A percentile compares a stretch with the other conserved stretches of the same genome.
Conservation (phyloP, 2,329 filamentous ascomycete genomes). For the Penicillium sp. region DNA sequence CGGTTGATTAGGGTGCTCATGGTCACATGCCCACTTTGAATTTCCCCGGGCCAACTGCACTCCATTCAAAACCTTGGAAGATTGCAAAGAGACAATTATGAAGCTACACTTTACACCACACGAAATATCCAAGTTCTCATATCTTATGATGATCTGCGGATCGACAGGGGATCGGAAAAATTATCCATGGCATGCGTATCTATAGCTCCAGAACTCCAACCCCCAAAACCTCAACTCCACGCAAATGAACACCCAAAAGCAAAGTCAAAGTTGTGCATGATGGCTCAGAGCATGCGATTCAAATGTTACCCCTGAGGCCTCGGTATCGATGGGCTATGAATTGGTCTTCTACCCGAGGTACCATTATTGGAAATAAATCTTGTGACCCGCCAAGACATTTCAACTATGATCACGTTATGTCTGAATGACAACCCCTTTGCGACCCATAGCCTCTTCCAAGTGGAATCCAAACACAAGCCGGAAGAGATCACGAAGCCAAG, state of each 20-base stretch:
- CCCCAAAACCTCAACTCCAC: not conserved
- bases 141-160: not conserved
- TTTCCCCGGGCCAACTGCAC: too few relatives aligned
- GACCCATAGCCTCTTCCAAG: slow-evolving; percentile 71
- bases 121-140: not conserved
- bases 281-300: not conserved
- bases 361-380: not conserved
- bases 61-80: too few relatives aligned
- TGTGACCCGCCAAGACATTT: not conserved
- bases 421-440: slow-evolving; percentile 59
- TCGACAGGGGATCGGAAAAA: not conserved
- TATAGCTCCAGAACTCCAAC: not conserved
- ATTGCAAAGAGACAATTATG: too few relatives aligned
- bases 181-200: not conserved
- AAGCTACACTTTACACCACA: too few relatives aligned
- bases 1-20: too few relatives aligned
- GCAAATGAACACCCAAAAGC: not conserved
- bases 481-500: slow-evolving; percentile 80
- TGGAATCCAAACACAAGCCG: slow-evolving; percentile 81
- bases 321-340: not conserved
- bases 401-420: slow-evolving; percentile 18
- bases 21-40: too few relatives aligned
- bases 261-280: not conserved
- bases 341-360: not conserved
- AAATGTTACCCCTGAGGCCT: not conserved